Percentiles rank a stretch among this genome's conserved stretches.
These are phyloP conservation scores for Hypoxylon lienhwacheense DNA, from an alignment of 495 filamentous ascomycete genomes.

Conservation along the genomic window DNA sequence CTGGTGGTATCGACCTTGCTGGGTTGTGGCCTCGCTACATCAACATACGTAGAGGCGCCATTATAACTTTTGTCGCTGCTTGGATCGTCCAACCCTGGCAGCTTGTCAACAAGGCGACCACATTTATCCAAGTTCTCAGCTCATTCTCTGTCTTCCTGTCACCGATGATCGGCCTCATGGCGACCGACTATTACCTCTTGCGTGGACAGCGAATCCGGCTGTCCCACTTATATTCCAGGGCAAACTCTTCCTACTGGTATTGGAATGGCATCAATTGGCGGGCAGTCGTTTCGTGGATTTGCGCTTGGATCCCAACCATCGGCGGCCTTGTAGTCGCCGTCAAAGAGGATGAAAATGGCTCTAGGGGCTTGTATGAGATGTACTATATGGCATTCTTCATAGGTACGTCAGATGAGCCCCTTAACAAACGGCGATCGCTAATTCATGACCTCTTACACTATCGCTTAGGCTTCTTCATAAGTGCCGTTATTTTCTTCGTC, in stretches of 20 bases:
- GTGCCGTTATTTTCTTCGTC: slow-evolving; percentile 35
- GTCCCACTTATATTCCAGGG: slow-evolving; percentile 35
- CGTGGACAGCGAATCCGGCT: slow-evolving; percentile 38
- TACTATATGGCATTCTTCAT: slow-evolving; percentile 46
- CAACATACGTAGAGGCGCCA: slow-evolving; percentile 52
- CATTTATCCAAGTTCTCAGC: slow-evolving; percentile 53
- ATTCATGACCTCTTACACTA: slow-evolving; percentile 2
- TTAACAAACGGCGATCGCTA: not conserved
- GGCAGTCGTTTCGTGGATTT: slow-evolving; percentile 39
- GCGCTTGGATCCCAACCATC: slow-evolving; percentile 41
- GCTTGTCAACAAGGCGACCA: slow-evolving; percentile 51
- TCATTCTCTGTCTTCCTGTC: slow-evolving; percentile 55
- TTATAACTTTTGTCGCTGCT: slow-evolving; percentile 48
- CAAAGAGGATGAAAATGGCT: slow-evolving; percentile 26
- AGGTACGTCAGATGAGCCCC: slow-evolving; percentile 21
- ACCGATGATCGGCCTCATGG: slow-evolving; percentile 40
- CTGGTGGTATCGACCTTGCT: slow-evolving; percentile 50
- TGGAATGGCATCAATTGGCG: slow-evolving; percentile 45
- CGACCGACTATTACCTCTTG: slow-evolving; percentile 40
- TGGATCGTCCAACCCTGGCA: slow-evolving; percentile 54
- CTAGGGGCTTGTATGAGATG: slow-evolving; percentile 34
- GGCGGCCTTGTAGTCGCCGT: slow-evolving; percentile 41
- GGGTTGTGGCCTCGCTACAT: slow-evolving; percentile 52
- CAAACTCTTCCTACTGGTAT: slow-evolving; percentile 39
- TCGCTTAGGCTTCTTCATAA: slow-evolving; percentile 41